phyloP scores from a whole-genome alignment of 164 flowering plant species.

The Nymphaea thermarum region DNA sequence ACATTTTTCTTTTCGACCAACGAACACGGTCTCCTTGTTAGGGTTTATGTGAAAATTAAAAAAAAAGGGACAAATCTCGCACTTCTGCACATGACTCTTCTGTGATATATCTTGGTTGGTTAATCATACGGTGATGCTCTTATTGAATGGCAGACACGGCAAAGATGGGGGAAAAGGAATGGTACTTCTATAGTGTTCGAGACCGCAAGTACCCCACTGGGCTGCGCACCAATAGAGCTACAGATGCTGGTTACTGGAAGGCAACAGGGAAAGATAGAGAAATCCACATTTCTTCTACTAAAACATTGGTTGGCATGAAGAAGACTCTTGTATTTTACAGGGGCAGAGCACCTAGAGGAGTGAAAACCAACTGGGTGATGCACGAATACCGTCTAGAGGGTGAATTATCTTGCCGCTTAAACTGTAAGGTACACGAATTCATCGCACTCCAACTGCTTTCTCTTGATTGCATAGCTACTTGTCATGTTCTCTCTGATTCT shows the following conservation, averaged over 20 bases:
- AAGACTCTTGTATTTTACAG: slow-evolving; percentile 80
- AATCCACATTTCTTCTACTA: slow-evolving; percentile 30
- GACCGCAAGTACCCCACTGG: slow-evolving; percentile 85
- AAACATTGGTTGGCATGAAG: slow-evolving; percentile 61
- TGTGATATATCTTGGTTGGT: not conserved
- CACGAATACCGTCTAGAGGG: slow-evolving; percentile 82
- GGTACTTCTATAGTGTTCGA: slow-evolving; percentile 73
- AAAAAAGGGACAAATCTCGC: not conserved
- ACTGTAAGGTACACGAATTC: slow-evolving; percentile 34
- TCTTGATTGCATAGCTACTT: not conserved
- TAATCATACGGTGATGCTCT: not conserved
- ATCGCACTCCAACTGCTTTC: not conserved
- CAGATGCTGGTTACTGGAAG: slow-evolving; percentile 83
- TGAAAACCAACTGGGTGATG: slow-evolving; percentile 83
- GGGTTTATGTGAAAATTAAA: too few relatives aligned
- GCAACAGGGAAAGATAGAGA: slow-evolving; percentile 81
- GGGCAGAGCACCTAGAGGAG: slow-evolving; percentile 74
- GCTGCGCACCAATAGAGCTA: slow-evolving; percentile 67
- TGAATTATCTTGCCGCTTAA: slow-evolving; percentile 49
- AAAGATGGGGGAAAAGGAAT: slow-evolving; percentile 75
- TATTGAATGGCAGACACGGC: slow-evolving; percentile 31
- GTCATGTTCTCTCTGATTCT: not conserved
- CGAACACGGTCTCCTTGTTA: not conserved
- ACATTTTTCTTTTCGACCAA: not conserved
- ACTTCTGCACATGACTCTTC: not conserved